Percentiles rank a stretch among this genome's conserved stretches.
phyloP scores from a whole-genome alignment of 2,329 filamentous ascomycete genomes.

The Penicillium hordei region DNA sequence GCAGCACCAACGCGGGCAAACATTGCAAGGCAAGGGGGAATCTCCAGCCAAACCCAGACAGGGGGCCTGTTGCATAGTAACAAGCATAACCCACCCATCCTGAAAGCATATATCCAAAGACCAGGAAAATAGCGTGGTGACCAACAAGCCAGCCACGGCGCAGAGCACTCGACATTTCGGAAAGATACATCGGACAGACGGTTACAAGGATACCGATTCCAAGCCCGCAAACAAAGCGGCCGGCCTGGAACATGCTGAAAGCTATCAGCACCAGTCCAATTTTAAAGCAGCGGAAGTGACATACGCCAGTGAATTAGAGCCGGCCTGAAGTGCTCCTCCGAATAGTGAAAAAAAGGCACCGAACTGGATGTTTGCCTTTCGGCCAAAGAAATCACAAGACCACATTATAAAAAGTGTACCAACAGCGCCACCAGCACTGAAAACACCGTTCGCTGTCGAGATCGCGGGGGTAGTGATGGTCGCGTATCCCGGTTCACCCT shows the following conservation, averaged over 20 bases:
- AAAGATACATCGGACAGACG: slow-evolving; percentile 49
- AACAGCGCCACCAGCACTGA: slow-evolving; percentile 51
- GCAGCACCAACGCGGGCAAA: slow-evolving; percentile 42
- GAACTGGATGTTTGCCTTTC: slow-evolving; percentile 50
- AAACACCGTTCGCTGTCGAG: slow-evolving; percentile 52
- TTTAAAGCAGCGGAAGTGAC: slow-evolving; percentile 4
- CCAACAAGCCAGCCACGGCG: slow-evolving; percentile 49
- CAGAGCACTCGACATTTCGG: slow-evolving; percentile 44
- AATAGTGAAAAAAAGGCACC: slow-evolving; percentile 47
- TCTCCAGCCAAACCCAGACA: slow-evolving; percentile 47
- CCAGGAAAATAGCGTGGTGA: slow-evolving; percentile 49
- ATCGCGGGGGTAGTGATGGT: slow-evolving; percentile 49
- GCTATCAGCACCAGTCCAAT: slow-evolving; percentile 4
- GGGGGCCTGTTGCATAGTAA: slow-evolving; percentile 42
- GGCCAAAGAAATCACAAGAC: slow-evolving; percentile 47
- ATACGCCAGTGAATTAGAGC: slow-evolving; percentile 46
- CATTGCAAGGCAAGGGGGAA: slow-evolving; percentile 48
- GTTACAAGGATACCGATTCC: slow-evolving; percentile 47
- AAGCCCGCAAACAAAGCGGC: slow-evolving; percentile 45
- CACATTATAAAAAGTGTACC: slow-evolving; percentile 53
- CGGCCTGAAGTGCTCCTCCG: slow-evolving; percentile 50
- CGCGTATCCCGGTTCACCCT: slow-evolving; percentile 48
- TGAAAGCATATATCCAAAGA: slow-evolving; percentile 50
- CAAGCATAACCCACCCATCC: slow-evolving; percentile 49
- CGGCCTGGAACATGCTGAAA: slow-evolving; percentile 47